Percentiles rank a stretch among this genome's conserved stretches.
Conservation (phyloP, 352 stramenopile species). For the Plasmopara muralis region DNA sequence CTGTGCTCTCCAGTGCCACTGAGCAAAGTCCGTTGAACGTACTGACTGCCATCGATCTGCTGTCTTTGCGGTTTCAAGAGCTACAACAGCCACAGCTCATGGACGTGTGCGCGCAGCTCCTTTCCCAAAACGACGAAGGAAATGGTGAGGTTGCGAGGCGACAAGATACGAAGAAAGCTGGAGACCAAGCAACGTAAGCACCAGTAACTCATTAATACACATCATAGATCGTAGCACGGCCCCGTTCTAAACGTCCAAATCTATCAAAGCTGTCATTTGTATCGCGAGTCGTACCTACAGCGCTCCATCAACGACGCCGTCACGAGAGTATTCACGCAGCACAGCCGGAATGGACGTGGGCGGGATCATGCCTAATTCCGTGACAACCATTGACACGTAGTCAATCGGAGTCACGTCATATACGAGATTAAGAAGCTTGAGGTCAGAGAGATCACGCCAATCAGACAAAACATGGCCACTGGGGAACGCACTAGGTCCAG, state of each 20-base stretch:
- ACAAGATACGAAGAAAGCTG: constrained; percentile 9
- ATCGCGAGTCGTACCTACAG: constrained; percentile 5
- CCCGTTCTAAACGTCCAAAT: not conserved
- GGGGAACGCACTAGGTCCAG: constrained; percentile 3
- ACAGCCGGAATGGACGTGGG: constrained; percentile 95
- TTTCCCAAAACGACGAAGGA: constrained; percentile 34
- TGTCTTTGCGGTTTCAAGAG: constrained; percentile 62
- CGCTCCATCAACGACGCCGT: constrained; percentile 42
- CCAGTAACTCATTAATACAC: constrained; percentile 4
- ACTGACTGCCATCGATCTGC: constrained; percentile 68
- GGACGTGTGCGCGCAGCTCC: constrained; percentile 56
- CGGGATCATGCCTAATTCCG: constrained; percentile 97
- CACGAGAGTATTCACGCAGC: constrained; percentile 89
- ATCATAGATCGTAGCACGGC: not conserved
- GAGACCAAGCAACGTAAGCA: constrained; percentile 8
- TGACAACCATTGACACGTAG: constrained; percentile 96
- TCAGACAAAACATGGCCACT: constrained; percentile 68
- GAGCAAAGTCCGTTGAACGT: constrained; percentile 31
- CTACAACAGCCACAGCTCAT: constrained; percentile 55
- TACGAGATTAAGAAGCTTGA: constrained; percentile 84
- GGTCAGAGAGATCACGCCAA: constrained; percentile 64
- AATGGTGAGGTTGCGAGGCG: constrained; percentile 13
- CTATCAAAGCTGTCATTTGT: not conserved
- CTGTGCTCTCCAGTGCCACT: constrained; percentile 26
- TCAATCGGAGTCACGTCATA: constrained; percentile 96